Conservation (phyloP, 2,329 filamentous ascomycete genomes). For the Fusarium solani-melongenae region DNA sequence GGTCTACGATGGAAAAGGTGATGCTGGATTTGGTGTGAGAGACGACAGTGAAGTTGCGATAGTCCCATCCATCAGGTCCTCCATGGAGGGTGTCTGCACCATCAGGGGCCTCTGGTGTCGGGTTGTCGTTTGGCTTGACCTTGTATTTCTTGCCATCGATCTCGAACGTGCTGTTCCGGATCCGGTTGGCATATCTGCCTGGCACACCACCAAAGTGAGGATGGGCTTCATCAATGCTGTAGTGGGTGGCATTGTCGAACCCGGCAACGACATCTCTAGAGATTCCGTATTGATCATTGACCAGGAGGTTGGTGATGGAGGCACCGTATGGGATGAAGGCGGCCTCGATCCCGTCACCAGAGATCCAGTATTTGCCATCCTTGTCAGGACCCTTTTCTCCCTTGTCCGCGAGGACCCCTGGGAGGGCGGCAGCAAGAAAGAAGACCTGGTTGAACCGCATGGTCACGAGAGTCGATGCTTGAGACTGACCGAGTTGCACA, state of each 20-base stretch:
- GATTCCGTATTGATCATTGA: slow-evolving; percentile 75
- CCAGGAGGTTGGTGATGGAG: slow-evolving; percentile 76
- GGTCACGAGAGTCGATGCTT: slow-evolving; percentile 10
- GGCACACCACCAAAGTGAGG: slow-evolving; percentile 79
- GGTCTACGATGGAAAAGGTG: slow-evolving; percentile 80
- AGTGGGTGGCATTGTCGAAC: slow-evolving; percentile 81
- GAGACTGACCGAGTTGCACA: neutral
- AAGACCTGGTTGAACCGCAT: slow-evolving; percentile 31
- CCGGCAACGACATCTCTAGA: slow-evolving; percentile 78
- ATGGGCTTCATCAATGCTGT: slow-evolving; percentile 71
- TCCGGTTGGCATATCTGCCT: slow-evolving; percentile 83
- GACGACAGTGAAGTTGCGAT: slow-evolving; percentile 81
- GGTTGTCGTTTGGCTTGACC: slow-evolving; percentile 72
- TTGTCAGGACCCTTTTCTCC: slow-evolving; percentile 56
- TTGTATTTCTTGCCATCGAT: slow-evolving; percentile 73
- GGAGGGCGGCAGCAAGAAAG: slow-evolving; percentile 26
- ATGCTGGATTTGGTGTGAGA: slow-evolving; percentile 74
- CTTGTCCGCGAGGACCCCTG: slow-evolving; percentile 23
- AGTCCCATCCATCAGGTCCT: slow-evolving; percentile 79
- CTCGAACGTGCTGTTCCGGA: slow-evolving; percentile 79
- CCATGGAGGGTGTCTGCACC: slow-evolving; percentile 76
- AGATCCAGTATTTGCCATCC: slow-evolving; percentile 78
- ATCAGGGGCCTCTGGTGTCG: slow-evolving; percentile 58
- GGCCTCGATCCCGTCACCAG: slow-evolving; percentile 73
- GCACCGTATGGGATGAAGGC: slow-evolving; percentile 81